Base-by-base conservation (phyloP, 257 asterid species). In the Penstemon eatonii region DNA sequence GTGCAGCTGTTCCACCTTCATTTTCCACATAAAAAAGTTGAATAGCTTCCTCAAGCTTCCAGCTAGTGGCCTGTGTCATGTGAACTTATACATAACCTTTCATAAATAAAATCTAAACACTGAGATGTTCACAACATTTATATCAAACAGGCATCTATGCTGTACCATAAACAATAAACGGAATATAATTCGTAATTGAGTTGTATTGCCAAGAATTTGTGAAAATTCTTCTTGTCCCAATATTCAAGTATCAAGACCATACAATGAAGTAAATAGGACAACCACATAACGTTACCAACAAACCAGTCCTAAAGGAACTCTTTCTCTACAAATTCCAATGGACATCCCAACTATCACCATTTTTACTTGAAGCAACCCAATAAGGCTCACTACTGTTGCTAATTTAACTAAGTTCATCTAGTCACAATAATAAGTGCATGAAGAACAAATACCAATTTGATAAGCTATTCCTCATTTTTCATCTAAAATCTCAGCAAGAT, bases 11-110 rank as follows among this genome's bases (percentile, higher is more conserved):
- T 61, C 86, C 86, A 63, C 85, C 87, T 37, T 94, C 99, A 82
- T 82, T 87, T 74, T 94, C 99, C 4, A 91, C 56, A 78, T 82
- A 94, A 75, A 83, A 94, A 68, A 94, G 97, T 77, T 94, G 99
- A 80, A 94, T 81, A 76, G 99, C 99, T 75, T 94, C 99, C 54
- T 94, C 99, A 61, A 94, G 97, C 77, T 86, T 84, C 99, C 99
- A 94, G 79, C 87, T 81, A 71, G 99, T 89, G 77, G 99, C 99
- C 99, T 94, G 85, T 49, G 39, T 63, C 55, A 49, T 66, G 61
- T 19, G 45, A 65, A 71, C 25, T 47, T 64, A 8, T 51, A 72
- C n/a, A 70, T 75, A 60, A 73, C 49, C 56, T 38, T 18, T 46
- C 56, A 55, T 12, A 67, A 41, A 51, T 13, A 65, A 5, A 42